Conservation (phyloP, 352 stramenopile species). For the Globisporangium orthogonon region DNA sequence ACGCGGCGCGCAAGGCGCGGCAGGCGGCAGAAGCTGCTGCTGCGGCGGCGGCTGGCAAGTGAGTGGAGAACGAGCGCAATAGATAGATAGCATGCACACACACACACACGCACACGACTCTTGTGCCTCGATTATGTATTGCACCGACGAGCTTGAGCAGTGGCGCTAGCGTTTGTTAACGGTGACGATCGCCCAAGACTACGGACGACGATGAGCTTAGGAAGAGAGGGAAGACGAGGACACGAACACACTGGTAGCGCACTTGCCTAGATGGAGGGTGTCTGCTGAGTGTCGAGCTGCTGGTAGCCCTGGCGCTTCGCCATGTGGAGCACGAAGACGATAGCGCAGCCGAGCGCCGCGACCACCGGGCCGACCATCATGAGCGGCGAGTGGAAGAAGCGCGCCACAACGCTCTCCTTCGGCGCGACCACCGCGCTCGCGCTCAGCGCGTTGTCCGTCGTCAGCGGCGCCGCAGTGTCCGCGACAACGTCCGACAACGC, state of each 20-base stretch:
- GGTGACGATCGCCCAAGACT: background rate
- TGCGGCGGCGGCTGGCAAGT: constrained; percentile 2
- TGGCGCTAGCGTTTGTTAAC: background rate
- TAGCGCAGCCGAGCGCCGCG: constrained; percentile 19
- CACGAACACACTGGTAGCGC: too few species aligned
- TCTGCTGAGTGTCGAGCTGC: constrained; percentile 16
- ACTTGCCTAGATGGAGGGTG: background rate
- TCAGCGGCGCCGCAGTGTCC: background rate
- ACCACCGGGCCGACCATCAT: constrained; percentile 16
- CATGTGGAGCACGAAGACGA: constrained; percentile 28
- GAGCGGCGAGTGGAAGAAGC: constrained; percentile 9
- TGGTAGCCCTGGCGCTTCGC: constrained; percentile 51
- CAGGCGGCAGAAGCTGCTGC: constrained; percentile 38
- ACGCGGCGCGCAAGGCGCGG: constrained; percentile 56
- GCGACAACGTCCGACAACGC: constrained; percentile 49
- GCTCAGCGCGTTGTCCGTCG: background rate
- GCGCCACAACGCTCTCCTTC: constrained; percentile 2
- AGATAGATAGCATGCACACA: constrained; percentile 6
- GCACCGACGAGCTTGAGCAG: background rate
- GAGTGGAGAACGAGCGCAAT: background rate
- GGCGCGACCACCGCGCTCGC: constrained; percentile 3
- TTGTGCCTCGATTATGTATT: background rate
- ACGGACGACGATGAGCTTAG: too few species aligned
- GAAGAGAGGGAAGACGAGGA: too few species aligned
- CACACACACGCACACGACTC: background rate